Percentiles rank a stretch among this genome's conserved stretches.
These are phyloP conservation scores for Termitomyces sp. DNA, from an alignment of 1,284 basidiomycete species.

Conservation along the genomic window DNA sequence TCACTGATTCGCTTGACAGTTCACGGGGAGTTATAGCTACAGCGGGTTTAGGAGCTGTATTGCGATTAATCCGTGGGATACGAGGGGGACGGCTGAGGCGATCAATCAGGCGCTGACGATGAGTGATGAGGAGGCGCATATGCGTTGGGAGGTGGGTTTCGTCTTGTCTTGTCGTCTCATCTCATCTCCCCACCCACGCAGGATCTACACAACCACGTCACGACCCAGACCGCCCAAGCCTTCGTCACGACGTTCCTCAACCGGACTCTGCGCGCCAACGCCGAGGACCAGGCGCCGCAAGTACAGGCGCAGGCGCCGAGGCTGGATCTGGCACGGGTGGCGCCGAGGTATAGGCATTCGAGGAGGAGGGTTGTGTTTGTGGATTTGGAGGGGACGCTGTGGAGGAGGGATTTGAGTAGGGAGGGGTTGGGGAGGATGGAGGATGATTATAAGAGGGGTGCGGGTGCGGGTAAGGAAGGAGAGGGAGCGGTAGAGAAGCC, in stretches of 20 bases:
- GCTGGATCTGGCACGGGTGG: constrained; percentile 47
- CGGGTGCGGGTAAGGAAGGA: neutral
- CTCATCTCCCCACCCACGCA: constrained; percentile 16
- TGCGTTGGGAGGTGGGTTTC: constrained; percentile 68
- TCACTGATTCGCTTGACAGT: constrained; percentile 24
- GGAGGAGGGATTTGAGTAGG: constrained; percentile 50
- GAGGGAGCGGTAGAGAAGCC: constrained; percentile 29
- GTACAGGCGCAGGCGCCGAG: constrained; percentile 37
- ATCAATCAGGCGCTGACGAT: constrained; percentile 78
- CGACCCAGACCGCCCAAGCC: constrained; percentile 82
- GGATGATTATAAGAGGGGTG: constrained; percentile 22
- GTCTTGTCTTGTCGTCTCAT: no score
- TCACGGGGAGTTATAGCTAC: constrained; percentile 83
- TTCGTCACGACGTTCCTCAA: constrained; percentile 80
- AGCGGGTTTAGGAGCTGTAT: constrained; percentile 84
- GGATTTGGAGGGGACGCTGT: constrained; percentile 81
- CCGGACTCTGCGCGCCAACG: constrained; percentile 63
- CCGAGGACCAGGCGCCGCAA: constrained; percentile 50
- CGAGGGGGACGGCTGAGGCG: constrained; percentile 67
- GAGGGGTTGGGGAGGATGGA: constrained; percentile 34
- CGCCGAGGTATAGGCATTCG: constrained; percentile 61
- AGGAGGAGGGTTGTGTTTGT: constrained; percentile 64
- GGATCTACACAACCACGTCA: constrained; percentile 82
- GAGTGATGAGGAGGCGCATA: constrained; percentile 64
- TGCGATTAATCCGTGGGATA: constrained; percentile 81